Percentiles rank a stretch among this genome's conserved stretches.
phyloP scores from a whole-genome alignment of 2,329 filamentous ascomycete species.

The Ophiocordyceps polyrhachis-furcata region DNA sequence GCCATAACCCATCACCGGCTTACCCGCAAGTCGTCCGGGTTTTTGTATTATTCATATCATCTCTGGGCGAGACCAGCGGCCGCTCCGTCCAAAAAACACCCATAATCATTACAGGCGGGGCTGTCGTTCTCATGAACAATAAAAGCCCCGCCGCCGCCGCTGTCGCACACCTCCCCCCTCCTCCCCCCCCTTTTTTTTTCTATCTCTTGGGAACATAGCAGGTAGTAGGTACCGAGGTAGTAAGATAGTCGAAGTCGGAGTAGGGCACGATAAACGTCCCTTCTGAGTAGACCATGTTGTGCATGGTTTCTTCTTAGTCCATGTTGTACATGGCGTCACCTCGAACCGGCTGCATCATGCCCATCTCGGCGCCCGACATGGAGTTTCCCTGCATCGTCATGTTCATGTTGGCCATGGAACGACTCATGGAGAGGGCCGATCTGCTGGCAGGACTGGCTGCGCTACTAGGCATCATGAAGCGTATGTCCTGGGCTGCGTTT shows the following conservation, averaged over 20 bases:
- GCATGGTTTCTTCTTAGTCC: slow-evolving; percentile 23
- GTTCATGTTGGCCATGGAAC: slow-evolving; percentile 28
- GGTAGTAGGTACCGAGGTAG: too few relatives aligned
- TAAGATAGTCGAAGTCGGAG: too few relatives aligned
- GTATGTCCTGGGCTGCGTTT: slow-evolving; percentile 13
- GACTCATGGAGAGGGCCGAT: slow-evolving; percentile 20
- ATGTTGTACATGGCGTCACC: slow-evolving; percentile 34
- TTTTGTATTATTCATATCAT: slow-evolving; percentile 3
- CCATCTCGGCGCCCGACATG: slow-evolving; percentile 24
- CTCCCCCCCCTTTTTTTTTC: neutral
- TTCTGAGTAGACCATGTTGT: too few relatives aligned
- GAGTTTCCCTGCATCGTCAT: slow-evolving; percentile 19
- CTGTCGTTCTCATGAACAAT: neutral
- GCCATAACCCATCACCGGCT: neutral
- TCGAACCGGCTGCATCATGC: slow-evolving; percentile 26
- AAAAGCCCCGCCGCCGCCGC: neutral
- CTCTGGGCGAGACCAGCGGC: slow-evolving; percentile 7
- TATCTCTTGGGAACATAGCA: too few relatives aligned
- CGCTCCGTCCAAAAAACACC: slow-evolving; percentile 5
- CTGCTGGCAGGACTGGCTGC: slow-evolving; percentile 16
- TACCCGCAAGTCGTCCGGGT: neutral
- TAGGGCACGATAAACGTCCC: too few relatives aligned
- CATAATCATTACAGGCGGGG: neutral
- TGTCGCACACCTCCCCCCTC: neutral
- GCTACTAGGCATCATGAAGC: slow-evolving; percentile 24